A percentile compares a stretch with the other conserved stretches of the same genome.
phyloP scores from a whole-genome alignment of 257 asterid species.

The Cinchona pubescens region DNA sequence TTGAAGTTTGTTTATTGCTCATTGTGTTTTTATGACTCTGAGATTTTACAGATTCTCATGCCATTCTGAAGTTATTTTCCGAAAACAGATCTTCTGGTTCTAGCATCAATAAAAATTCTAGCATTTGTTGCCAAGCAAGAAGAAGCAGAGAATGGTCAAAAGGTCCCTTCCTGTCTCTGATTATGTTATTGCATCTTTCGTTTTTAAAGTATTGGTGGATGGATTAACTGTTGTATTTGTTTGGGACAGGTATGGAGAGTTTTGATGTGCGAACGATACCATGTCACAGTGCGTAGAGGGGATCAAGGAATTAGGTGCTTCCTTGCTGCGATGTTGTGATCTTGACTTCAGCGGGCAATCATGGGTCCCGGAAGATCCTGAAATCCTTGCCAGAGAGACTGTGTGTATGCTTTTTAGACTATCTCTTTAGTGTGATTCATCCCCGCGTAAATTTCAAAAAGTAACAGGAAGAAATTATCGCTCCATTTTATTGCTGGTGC shows the following conservation, averaged over 20 bases:
- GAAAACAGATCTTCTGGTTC: conserved; percentile 12
- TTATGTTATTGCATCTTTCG: neutral
- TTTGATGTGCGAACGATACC: conserved; percentile 61
- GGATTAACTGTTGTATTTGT: conserved; percentile 1
- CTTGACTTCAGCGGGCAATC: conserved; percentile 64
- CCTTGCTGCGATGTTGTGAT: conserved; percentile 85
- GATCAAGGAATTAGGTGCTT: conserved; percentile 81
- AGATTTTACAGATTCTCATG: neutral
- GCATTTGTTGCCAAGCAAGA: conserved; percentile 24
- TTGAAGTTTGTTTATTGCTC: neutral
- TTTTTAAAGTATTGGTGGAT: neutral
- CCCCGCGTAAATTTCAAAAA: neutral
- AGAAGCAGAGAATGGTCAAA: conserved; percentile 70
- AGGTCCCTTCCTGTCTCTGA: conserved; percentile 46
- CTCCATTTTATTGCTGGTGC: no score
- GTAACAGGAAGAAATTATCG: neutral
- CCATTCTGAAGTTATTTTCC: conserved; percentile 2
- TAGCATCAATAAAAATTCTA: conserved; percentile 5
- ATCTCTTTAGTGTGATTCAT: conserved; percentile 4
- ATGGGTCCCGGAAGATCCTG: conserved; percentile 92
- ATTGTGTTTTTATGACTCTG: neutral
- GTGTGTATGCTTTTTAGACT: conserved; percentile 72
- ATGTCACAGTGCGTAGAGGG: conserved; percentile 95
- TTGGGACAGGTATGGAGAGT: conserved; percentile 74
- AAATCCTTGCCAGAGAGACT: conserved; percentile 92